Evolutionary conservation across 2,329 filamentous ascomycete genomes (phyloP), one percentile per base, ranked within the genome.

Genomic region (Fusarium multiceps): DNA sequence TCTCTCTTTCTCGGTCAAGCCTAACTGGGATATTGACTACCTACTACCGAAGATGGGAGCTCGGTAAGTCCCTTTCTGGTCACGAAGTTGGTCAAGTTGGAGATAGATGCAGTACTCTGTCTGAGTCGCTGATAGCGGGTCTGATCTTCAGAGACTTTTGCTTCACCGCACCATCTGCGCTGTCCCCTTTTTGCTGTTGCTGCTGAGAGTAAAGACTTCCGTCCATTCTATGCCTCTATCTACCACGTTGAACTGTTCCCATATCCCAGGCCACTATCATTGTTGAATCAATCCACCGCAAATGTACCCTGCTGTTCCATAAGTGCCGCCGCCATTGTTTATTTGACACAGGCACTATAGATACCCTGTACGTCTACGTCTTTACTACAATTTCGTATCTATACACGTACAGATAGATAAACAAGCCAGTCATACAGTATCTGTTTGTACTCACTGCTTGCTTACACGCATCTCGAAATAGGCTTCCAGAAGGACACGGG

Each of bases 111-210:
- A 7, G 2, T 4, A n/a, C 34, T 37, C 34, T 37, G 34, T 61
- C 53, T 69, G 61, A 67, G 50, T 71, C 67, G 63, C 49, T 69
- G 46, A 43, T 9, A 43, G 55, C 61, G 55, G 65, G 55, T 66
- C 49, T 42, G 46, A 37, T 66, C 54, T 54, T 30, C 54, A 56
- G 41, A 50, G 42, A 56, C 46, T 66, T 20, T 23, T 37, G 34
- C 8, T 53, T 71, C 67, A 71, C 63, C 67, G 58, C 58, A 68
- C 59, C 23, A 45, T 43, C 34, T 43, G 37, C 46, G 48, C 47
- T 49, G 20, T 49, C 18, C 27, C 16, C 20, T 51, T 37, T 32
- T 40, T 32, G 42, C 14, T 50, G 23, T 59, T 68, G 37, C 34
- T 69, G 60, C 20, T 30, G 30, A 47, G 50, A 32, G 49, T 60